Base-by-base conservation (phyloP, 345 rosid species). In the Brassica rapa region DNA sequence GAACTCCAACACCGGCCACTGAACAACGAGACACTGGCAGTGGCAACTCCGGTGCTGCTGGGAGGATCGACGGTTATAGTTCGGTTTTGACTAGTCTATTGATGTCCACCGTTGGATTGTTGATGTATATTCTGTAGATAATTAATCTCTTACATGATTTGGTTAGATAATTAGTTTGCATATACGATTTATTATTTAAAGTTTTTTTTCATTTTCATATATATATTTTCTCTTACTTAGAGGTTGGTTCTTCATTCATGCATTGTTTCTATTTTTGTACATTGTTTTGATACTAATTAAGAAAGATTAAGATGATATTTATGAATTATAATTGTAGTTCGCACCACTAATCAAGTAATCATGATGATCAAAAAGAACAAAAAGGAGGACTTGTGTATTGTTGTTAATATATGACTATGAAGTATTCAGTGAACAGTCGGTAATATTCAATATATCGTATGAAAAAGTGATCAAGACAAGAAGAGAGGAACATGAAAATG, bases 1-100 rank as follows among this genome's bases (percentile, higher is more conserved):
- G 6, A 19, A 0, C 83, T 53, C 4, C 81, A 21, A 30, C 88
- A 65, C n/a, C 87, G 21, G 27, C 78, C 1, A 79, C 66, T 49
- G 89, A 83, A 70, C 81, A 86, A 80, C 83, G 86, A 11, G 97
- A 92, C 4, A 76, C 85, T 37, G 85, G 77, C 23, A 75, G 16
- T 35, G 85, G 77, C 24, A 71, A 16, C 53, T 56, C 82, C 55
- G 88, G 82, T 57, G 75, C 55, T 70, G 72, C 71, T 63, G 1
- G 53, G 61, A 53, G 2, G 16, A 63, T 15, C 43, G 30, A 55
- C 67, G 69, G 41, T 49, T 70, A 77, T 3, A 68, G 66, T 60
- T 79, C 68, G 81, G 81, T 76, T 37, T 77, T 81, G 73, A 71
- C 74, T 14, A 25, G 9, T 72, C 76, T 78, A 1, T n/a, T 79